A percentile compares a stretch with the other conserved stretches of the same genome.
Conservation (phyloP, 495 filamentous ascomycete genomes). For the Oleoguttula mirabilis region DNA sequence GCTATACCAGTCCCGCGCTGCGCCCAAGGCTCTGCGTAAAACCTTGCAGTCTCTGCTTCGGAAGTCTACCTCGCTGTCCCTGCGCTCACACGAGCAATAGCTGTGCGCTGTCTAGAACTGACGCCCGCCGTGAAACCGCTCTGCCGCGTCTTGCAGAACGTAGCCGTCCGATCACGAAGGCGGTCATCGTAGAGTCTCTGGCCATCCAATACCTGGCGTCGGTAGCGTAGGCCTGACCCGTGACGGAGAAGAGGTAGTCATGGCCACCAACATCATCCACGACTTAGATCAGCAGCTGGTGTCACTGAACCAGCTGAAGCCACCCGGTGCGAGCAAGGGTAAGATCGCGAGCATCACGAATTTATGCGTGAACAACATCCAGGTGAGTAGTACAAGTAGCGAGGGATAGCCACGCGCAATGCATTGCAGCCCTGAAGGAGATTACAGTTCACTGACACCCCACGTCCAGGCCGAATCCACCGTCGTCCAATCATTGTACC, state of each 20-base stretch:
- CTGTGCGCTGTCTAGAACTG: neutral
- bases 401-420: no score
- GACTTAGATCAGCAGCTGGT: slow-evolving; percentile 84
- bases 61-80: no score
- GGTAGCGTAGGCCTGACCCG: no score
- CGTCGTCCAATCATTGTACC: slow-evolving; percentile 90
- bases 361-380: slow-evolving; percentile 78
- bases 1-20: no score
- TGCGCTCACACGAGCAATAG: neutral
- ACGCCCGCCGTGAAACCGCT: neutral
- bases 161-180: no score
- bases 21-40: no score
- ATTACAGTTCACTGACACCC: slow-evolving; percentile 7
- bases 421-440: no score
- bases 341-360: slow-evolving; percentile 77
- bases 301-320: slow-evolving; percentile 79
- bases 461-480: slow-evolving; percentile 73
- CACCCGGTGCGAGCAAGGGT: slow-evolving; percentile 83
- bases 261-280: slow-evolving; percentile 61
- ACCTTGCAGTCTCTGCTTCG: no score
- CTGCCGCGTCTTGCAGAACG: neutral
- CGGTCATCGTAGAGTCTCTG: no score
- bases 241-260: slow-evolving; percentile 28
- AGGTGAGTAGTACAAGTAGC: no score
- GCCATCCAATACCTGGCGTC: no score